phyloP scores from a whole-genome alignment of 768 basidiomycete genomes.

The Cubamyces sp. region DNA sequence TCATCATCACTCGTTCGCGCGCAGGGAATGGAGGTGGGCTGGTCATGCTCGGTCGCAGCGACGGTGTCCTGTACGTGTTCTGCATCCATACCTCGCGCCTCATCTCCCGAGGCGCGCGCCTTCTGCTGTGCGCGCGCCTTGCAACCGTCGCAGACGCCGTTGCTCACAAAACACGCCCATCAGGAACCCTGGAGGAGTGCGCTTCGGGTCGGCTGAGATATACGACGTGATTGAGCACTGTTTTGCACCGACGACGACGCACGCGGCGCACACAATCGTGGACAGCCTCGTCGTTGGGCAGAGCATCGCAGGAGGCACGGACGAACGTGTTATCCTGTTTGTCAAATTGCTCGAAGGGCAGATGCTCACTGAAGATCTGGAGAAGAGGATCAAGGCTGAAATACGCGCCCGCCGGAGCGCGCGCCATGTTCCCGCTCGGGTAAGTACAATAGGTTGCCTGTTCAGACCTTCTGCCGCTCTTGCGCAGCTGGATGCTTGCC shows the following conservation, averaged over 20 bases:
- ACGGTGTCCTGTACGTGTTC: slow-evolving; percentile 70
- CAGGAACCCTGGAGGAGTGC: slow-evolving; percentile 76
- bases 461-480: slow-evolving; percentile 11
- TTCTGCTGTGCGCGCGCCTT: not conserved
- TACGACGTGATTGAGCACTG: slow-evolving; percentile 77
- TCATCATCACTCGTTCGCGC: slow-evolving; percentile 67
- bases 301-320: slow-evolving; percentile 61
- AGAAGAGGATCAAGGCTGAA: slow-evolving; percentile 59
- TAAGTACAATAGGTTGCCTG: slow-evolving; percentile 39
- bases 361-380: slow-evolving; percentile 53
- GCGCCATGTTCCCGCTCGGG: slow-evolving; percentile 76
- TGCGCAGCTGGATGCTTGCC: not conserved
- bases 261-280: slow-evolving; percentile 46
- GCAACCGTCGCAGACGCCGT: slow-evolving; percentile 2
- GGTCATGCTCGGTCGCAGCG: slow-evolving; percentile 80
- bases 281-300: slow-evolving; percentile 78
- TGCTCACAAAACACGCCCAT: slow-evolving; percentile 37
- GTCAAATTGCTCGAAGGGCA: slow-evolving; percentile 61
- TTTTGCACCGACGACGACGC: slow-evolving; percentile 50
- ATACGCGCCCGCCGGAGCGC: slow-evolving; percentile 68
- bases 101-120: slow-evolving; percentile 3
- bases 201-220: slow-evolving; percentile 81
- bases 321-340: slow-evolving; percentile 79
- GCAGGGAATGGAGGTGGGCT: slow-evolving; percentile 77
- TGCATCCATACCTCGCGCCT: not conserved